These are phyloP conservation scores for Cytidiella melzeri DNA, from an alignment of 768 basidiomycete genomes.

Conservation along the genomic window DNA sequence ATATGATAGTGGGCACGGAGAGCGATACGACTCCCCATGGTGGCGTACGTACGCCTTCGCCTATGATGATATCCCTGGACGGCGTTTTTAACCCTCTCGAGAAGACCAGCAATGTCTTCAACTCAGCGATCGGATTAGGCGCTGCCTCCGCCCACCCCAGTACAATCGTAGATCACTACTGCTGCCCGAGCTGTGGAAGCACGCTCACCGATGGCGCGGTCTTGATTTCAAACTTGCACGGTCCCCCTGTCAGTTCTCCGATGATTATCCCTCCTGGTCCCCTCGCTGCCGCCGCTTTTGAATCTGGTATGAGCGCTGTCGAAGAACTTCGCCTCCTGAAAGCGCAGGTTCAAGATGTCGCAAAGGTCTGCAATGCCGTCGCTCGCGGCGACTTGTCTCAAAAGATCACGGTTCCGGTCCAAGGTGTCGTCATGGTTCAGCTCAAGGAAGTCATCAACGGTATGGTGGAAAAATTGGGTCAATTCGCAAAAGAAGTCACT, in stretches of 20 bases:
- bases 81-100: conserved; percentile 31
- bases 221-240: conserved; percentile 22
- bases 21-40: conserved; percentile 19
- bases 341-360: conserved; percentile 65
- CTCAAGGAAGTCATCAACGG: conserved; percentile 30
- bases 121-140: conserved; percentile 26
- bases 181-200: conserved; percentile 54
- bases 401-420: conserved; percentile 48
- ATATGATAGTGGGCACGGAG: conserved; percentile 16
- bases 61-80: conserved; percentile 49
- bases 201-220: conserved; percentile 38
- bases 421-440: conserved; percentile 36
- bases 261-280: conserved; percentile 52
- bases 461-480: conserved; percentile 57
- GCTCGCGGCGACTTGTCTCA: conserved; percentile 45
- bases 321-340: conserved; percentile 76
- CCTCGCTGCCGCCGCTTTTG: conserved; percentile 47
- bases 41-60: conserved; percentile 24
- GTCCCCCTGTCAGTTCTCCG: conserved; percentile 22
- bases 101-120: conserved; percentile 17
- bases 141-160: conserved; percentile 42
- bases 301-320: conserved; percentile 60
- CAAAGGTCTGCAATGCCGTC: conserved; percentile 35
- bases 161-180: conserved; percentile 32
- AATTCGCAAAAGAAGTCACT: conserved; percentile 90